Evolutionary conservation across 2,329 filamentous ascomycete genomes (phyloP).

Genomic region (Ophioceras dolichostomum): DNA sequence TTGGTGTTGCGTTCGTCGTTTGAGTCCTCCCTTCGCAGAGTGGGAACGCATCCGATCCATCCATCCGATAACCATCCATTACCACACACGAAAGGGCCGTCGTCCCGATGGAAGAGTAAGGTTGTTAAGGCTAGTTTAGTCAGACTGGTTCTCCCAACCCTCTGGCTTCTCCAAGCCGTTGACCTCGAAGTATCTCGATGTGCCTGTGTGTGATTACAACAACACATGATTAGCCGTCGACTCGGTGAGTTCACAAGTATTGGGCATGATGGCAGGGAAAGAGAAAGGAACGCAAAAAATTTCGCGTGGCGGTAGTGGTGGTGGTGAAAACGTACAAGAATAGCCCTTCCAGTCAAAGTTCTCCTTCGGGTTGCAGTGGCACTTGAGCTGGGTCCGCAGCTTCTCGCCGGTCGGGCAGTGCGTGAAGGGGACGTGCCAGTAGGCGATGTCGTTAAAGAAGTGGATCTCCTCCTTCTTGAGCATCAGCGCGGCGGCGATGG

Average conservation of each 20-base stretch:
- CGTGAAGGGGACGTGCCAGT: slow-evolving; percentile 95
- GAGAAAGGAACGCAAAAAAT: background rate
- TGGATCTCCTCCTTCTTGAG: slow-evolving; percentile 90
- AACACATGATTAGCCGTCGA: no score
- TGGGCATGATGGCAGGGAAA: no score
- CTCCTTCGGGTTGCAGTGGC: slow-evolving; percentile 87
- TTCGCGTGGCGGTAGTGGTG: no score
- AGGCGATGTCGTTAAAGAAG: slow-evolving; percentile 98
- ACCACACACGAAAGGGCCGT: no score
- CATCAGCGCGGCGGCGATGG: slow-evolving; percentile 82
- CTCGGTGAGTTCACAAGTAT: no score
- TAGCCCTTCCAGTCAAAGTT: slow-evolving; percentile 99
- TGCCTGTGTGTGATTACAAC: no score
- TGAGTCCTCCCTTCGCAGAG: no score
- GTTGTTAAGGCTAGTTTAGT: no score
- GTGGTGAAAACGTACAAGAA: slow-evolving; percentile 61
- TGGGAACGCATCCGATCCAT: no score
- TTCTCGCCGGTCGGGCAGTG: slow-evolving; percentile 92
- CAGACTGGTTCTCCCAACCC: slow-evolving; percentile 65
- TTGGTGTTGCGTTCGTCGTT: no score
- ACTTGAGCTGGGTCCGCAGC: slow-evolving; percentile 71
- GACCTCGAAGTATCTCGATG: slow-evolving; percentile 72
- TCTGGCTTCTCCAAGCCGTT: slow-evolving; percentile 72
- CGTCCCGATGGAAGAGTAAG: no score
- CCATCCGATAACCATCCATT: no score